phyloP scores from a whole-genome alignment of 495 filamentous ascomycete genomes.

The Talaromyces adpressus region DNA sequence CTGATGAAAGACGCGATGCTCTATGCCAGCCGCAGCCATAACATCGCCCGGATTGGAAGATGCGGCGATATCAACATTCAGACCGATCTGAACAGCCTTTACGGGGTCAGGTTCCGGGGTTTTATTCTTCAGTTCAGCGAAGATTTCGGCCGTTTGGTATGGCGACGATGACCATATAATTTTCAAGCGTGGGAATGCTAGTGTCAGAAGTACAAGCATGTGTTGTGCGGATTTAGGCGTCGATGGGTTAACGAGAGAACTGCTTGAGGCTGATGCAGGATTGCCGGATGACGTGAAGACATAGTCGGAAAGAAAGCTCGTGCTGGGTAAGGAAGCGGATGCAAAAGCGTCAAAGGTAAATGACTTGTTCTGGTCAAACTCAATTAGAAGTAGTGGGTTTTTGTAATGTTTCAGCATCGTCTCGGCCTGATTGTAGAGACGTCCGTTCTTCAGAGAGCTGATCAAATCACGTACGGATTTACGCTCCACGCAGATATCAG shows the following conservation, averaged over 20 bases:
- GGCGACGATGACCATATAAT: conserved; percentile 92
- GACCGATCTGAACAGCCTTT: conserved; percentile 71
- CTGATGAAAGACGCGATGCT: conserved; percentile 53
- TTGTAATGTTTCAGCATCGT: conserved; percentile 92
- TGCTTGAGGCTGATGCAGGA: conserved; percentile 41
- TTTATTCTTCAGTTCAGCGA: conserved; percentile 83
- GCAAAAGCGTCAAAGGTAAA: conserved; percentile 95
- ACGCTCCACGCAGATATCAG: conserved; percentile 85
- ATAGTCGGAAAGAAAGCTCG: conserved; percentile 44
- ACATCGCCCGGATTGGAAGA: conserved; percentile 52
- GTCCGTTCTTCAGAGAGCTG: conserved; percentile 80
- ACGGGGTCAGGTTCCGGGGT: conserved; percentile 87
- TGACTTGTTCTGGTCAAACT: conserved; percentile 95
- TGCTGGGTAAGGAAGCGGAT: conserved; percentile 26
- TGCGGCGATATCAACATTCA: conserved; percentile 52
- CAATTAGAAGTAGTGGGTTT: conserved; percentile 84
- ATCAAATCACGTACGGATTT: conserved; percentile 91
- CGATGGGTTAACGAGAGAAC: conserved; percentile 33
- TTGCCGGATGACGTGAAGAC: conserved; percentile 60
- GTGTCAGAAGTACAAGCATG: conserved; percentile 85
- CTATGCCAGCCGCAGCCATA: conserved; percentile 47
- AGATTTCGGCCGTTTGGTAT: conserved; percentile 96
- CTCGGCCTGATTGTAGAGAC: conserved; percentile 88
- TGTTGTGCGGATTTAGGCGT: conserved; percentile 72
- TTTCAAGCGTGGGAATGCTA: conserved; percentile 82